Conservation (phyloP, 2,329 filamentous ascomycete species). For the Penicillium sp. region DNA sequence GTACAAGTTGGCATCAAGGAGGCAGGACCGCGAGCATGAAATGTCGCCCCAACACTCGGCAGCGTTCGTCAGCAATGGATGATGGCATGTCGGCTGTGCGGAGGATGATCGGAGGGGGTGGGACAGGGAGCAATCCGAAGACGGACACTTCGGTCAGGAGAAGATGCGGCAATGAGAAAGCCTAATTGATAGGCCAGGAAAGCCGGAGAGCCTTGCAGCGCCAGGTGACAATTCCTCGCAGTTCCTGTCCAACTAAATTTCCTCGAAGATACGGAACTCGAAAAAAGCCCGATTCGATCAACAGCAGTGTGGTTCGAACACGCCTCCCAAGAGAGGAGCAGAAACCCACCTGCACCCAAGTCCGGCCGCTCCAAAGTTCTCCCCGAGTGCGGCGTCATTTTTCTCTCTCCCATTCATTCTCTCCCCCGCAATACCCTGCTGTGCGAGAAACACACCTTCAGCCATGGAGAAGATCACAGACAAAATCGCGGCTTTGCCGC, state of each 20-base stretch:
- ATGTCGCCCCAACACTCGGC: background rate
- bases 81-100: background rate
- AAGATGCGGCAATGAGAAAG: background rate
- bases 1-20: background rate
- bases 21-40: background rate
- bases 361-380: slow-evolving; percentile 24
- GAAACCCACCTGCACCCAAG: slow-evolving; percentile 25
- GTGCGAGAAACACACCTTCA: slow-evolving; percentile 13
- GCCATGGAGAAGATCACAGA: slow-evolving; percentile 87
- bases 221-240: too few species aligned
- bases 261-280: background rate
- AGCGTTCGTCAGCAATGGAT: background rate
- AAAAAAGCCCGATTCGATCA: background rate
- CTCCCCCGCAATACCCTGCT: slow-evolving; percentile 5
- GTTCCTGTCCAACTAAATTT: background rate
- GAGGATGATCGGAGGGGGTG: background rate
- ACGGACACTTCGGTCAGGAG: background rate
- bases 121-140: background rate
- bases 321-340: background rate
- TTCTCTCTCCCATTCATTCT: slow-evolving; percentile 23
- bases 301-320: background rate
- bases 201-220: background rate
- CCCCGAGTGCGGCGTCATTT: slow-evolving; percentile 27
- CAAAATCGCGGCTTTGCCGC: slow-evolving; percentile 89
- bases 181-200: background rate